Percentiles rank a stretch among this genome's conserved stretches.
phyloP scores from a whole-genome alignment of 805 yeast species.

The Metschnikowia lochheadii region DNA sequence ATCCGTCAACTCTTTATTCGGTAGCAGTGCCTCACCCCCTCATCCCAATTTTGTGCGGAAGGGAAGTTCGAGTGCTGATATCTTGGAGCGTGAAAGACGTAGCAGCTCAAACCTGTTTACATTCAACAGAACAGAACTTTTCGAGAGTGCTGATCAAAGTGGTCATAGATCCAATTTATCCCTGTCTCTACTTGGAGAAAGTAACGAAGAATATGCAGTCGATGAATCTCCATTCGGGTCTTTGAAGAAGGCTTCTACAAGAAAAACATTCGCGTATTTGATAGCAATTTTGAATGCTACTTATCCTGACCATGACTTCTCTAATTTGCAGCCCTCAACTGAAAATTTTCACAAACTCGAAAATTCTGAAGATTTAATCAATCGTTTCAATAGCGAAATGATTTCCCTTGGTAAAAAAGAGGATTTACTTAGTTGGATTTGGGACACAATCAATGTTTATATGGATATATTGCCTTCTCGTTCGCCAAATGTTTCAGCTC shows the following conservation, averaged over 20 bases:
- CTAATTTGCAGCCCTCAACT: conserved; percentile 79
- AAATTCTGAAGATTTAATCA: conserved; percentile 45
- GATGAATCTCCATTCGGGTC: conserved; percentile 86
- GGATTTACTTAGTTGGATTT: conserved; percentile 57
- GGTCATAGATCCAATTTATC: conserved; percentile 8
- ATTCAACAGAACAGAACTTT: conserved; percentile 15
- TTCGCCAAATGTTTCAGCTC: conserved; percentile 22
- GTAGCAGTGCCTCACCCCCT: conserved; percentile 37
- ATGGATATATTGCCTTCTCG: conserved; percentile 56
- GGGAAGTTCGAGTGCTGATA: conserved; percentile 21
- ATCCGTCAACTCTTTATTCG: conserved; percentile 33
- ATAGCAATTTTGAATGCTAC: conserved; percentile 88
- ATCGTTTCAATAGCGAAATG: conserved; percentile 73
- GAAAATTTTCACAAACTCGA: conserved; percentile 39
- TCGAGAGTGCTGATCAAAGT: conserved; percentile 1
- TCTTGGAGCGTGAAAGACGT: conserved; percentile 23
- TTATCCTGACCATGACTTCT: conserved; percentile 94
- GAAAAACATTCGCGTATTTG: conserved; percentile 85
- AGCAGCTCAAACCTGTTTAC: conserved; percentile 25
- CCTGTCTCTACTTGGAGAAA: conserved; percentile 12
- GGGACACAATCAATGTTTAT: conserved; percentile 84
- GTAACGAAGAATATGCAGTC: conserved; percentile 18
- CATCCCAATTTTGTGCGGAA: conserved; percentile 18
- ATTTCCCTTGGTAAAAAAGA: conserved; percentile 44
- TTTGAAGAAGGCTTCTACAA: conserved; percentile 73